These are phyloP conservation scores for slime mould (Dictyostelium discoideum) DNA, from an alignment of 78 protist species.

Conservation along the genomic window DNA sequence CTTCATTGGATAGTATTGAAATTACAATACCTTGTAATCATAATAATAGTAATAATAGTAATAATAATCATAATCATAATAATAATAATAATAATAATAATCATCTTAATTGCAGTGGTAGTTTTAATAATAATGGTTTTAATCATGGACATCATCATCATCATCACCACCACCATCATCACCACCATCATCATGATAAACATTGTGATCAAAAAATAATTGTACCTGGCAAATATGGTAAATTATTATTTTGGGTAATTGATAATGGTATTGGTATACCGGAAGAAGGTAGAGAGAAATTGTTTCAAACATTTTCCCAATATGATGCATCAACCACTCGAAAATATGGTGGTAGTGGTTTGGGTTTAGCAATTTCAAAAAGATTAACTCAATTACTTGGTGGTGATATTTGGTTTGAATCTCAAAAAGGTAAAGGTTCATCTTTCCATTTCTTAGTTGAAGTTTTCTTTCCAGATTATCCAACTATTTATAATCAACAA, in stretches of 20 bases:
- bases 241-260: constrained; percentile 55
- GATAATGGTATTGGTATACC: constrained; percentile 87
- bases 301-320: constrained; percentile 81
- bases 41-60: background rate
- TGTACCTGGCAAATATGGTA: constrained; percentile 27
- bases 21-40: background rate
- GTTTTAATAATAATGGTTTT: background rate
- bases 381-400: constrained; percentile 49
- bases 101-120: background rate
- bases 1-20: background rate
- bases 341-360: constrained; percentile 77
- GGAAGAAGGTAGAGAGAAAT: constrained; percentile 35
- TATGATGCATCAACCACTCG: constrained; percentile 79
- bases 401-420: constrained; percentile 75
- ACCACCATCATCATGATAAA: background rate
- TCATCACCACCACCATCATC: background rate
- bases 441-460: constrained; percentile 44
- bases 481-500: background rate
- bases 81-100: background rate
- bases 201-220: background rate
- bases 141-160: background rate
- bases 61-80: background rate
- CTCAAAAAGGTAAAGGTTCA: constrained; percentile 23
- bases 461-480: constrained; percentile 42
- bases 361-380: constrained; percentile 62